A percentile compares a stretch with the other conserved stretches of the same genome.
Conservation (phyloP, 805 yeast genomes). For the Hanseniaspora osmophila region DNA sequence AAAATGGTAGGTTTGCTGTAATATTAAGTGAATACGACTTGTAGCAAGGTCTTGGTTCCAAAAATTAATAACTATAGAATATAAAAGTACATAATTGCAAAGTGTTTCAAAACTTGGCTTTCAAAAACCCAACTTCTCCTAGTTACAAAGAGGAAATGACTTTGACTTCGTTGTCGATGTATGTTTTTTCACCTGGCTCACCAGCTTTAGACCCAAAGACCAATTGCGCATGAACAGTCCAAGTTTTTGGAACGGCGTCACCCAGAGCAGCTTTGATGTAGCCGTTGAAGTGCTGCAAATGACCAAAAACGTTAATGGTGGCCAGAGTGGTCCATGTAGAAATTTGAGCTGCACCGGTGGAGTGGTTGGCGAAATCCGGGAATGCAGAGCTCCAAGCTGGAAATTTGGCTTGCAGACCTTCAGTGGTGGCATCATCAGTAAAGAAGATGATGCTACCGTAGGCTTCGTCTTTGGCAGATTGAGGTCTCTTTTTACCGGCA, state of each 20-base stretch:
- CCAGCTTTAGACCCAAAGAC: slow-evolving; percentile 33
- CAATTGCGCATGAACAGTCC: slow-evolving; percentile 36
- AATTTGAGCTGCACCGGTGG: slow-evolving; percentile 38
- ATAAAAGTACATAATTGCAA: no score
- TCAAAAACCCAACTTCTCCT: no score
- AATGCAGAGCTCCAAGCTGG: slow-evolving; percentile 30
- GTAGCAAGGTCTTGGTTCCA: no score
- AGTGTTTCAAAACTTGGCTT: no score
- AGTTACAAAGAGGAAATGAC: slow-evolving; percentile 12
- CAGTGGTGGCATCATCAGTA: slow-evolving; percentile 28
- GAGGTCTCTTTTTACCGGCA: slow-evolving; percentile 28
- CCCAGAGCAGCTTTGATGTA: slow-evolving; percentile 28
- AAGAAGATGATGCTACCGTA: slow-evolving; percentile 37
- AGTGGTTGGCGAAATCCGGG: slow-evolving; percentile 35
- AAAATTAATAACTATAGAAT: no score
- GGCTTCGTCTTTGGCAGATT: slow-evolving; percentile 30
- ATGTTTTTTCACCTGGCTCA: slow-evolving; percentile 26
- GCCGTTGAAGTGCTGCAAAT: slow-evolving; percentile 39
- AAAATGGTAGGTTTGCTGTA: slow-evolving; percentile 30
- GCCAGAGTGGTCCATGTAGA: slow-evolving; percentile 35
- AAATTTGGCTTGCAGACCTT: slow-evolving; percentile 28
- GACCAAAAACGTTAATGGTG: slow-evolving; percentile 33
- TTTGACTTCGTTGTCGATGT: slow-evolving; percentile 29
- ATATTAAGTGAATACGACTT: no score
- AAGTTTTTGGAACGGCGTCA: slow-evolving; percentile 26